These are phyloP conservation scores for Cenococcum geophilum DNA, from an alignment of 495 filamentous ascomycete species.

Conservation along the genomic window DNA sequence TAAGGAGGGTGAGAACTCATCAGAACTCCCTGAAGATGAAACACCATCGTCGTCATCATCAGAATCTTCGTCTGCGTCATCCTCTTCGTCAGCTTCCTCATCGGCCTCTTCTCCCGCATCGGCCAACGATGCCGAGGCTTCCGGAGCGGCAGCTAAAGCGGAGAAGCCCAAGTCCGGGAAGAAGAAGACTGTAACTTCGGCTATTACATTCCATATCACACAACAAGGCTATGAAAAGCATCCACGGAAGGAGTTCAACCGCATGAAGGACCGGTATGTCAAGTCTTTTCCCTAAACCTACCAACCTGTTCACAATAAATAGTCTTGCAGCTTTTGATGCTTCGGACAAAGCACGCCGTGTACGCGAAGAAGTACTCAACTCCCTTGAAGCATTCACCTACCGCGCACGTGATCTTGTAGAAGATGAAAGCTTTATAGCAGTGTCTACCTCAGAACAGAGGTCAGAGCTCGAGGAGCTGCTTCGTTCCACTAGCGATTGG, in stretches of 20 bases:
- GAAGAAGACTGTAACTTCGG: conserved; percentile 65
- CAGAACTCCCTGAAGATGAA: conserved; percentile 39
- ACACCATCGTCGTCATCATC: conserved; percentile 39
- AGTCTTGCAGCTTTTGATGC: conserved; percentile 73
- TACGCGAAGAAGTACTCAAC: conserved; percentile 85
- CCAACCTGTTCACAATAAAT: conserved; percentile 3
- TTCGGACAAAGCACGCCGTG: conserved; percentile 68
- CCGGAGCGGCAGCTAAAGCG: conserved; percentile 42
- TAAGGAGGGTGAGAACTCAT: conserved; percentile 48
- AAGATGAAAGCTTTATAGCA: conserved; percentile 64
- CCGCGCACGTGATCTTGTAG: conserved; percentile 71
- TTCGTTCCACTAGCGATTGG: conserved; percentile 73
- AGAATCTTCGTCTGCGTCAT: conserved; percentile 44
- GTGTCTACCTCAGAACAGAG: conserved; percentile 62
- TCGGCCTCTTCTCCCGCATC: conserved; percentile 37
- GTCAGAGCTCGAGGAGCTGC: conserved; percentile 54
- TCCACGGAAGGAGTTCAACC: conserved; percentile 53
- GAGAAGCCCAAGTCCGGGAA: conserved; percentile 29
- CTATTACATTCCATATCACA: conserved; percentile 57
- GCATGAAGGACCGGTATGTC: conserved; percentile 53
- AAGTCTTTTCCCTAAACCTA: background rate
- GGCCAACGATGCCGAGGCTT: conserved; percentile 17
- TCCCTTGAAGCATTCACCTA: conserved; percentile 93
- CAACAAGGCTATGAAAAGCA: conserved; percentile 55
- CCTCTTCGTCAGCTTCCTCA: conserved; percentile 44